Evolutionary conservation across 1,284 basidiomycete species (phyloP).

Genomic region (Tetrapyrgos nigripes): DNA sequence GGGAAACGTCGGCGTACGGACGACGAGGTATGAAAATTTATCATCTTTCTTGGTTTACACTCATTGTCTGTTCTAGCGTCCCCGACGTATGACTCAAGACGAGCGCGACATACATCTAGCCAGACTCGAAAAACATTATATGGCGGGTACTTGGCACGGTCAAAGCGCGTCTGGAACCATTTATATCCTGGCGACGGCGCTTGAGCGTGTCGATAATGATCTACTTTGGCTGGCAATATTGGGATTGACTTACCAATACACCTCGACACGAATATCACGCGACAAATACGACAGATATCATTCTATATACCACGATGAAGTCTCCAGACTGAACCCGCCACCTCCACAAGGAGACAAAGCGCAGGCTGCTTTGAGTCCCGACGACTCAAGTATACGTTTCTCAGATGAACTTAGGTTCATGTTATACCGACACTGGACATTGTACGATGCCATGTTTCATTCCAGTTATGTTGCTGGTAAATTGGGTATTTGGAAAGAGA

Average conservation of each 20-base stretch:
- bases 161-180: conserved; percentile 91
- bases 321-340: conserved; percentile 83
- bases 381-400: conserved; percentile 82
- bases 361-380: conserved; percentile 65
- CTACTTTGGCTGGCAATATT: conserved; percentile 95
- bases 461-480: conserved; percentile 96
- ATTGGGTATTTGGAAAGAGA: conserved; percentile 96
- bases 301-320: conserved; percentile 85
- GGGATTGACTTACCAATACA: conserved; percentile 94
- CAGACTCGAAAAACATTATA: conserved; percentile 84
- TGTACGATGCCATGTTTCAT: conserved; percentile 98
- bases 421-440: conserved; percentile 96
- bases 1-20: conserved; percentile 58
- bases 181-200: conserved; percentile 88
- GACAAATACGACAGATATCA: conserved; percentile 87
- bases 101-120: conserved; percentile 69
- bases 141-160: conserved; percentile 85
- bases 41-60: conserved; percentile 5
- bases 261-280: conserved; percentile 86
- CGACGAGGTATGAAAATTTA: conserved; percentile 44
- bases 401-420: conserved; percentile 93
- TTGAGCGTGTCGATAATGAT: conserved; percentile 94
- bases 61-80: conserved; percentile 23
- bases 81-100: conserved; percentile 67
- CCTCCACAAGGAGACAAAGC: conserved; percentile 47